A percentile compares a stretch with the other conserved stretches of the same genome.
These are phyloP conservation scores for Scutellaria barbata DNA, from an alignment of 257 asterid species.

Conservation along the genomic window DNA sequence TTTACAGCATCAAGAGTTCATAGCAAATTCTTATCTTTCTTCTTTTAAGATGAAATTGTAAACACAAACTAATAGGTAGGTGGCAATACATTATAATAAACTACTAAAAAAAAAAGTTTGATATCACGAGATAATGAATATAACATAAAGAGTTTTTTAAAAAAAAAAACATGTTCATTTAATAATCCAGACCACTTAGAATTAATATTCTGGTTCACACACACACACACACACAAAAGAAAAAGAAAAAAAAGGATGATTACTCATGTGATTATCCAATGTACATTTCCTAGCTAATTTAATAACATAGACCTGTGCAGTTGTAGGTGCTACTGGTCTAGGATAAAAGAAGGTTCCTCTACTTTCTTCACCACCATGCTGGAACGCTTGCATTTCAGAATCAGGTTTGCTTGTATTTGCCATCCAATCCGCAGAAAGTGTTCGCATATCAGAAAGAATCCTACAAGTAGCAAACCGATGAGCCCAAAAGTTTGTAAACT, in stretches of 20 bases:
- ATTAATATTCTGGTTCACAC: slow-evolving; percentile 16
- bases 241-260: slow-evolving; percentile 1
- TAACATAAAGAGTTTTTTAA: background rate
- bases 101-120: background rate
- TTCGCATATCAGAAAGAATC: slow-evolving; percentile 98
- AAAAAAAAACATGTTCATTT: background rate
- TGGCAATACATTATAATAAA: background rate
- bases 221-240: background rate
- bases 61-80: background rate
- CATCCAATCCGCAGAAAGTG: slow-evolving; percentile 99
- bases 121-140: slow-evolving; percentile 13
- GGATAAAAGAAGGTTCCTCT: slow-evolving; percentile 83
- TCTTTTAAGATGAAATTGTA: background rate
- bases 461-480: slow-evolving; percentile 53
- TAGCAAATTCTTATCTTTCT: background rate
- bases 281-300: slow-evolving; percentile 26
- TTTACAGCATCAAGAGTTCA: slow-evolving; percentile 19
- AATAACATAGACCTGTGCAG: slow-evolving; percentile 82
- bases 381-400: slow-evolving; percentile 73
- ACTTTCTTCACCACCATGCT: slow-evolving; percentile 87
- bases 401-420: slow-evolving; percentile 91
- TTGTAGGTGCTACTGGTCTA: slow-evolving; percentile 95
- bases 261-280: slow-evolving; percentile 19
- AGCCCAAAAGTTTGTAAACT: slow-evolving; percentile 21
- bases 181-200: slow-evolving; percentile 15